These are phyloP conservation scores for Tetrapisispora taiwanensis DNA, from an alignment of 805 yeast species.

Conservation along the genomic window DNA sequence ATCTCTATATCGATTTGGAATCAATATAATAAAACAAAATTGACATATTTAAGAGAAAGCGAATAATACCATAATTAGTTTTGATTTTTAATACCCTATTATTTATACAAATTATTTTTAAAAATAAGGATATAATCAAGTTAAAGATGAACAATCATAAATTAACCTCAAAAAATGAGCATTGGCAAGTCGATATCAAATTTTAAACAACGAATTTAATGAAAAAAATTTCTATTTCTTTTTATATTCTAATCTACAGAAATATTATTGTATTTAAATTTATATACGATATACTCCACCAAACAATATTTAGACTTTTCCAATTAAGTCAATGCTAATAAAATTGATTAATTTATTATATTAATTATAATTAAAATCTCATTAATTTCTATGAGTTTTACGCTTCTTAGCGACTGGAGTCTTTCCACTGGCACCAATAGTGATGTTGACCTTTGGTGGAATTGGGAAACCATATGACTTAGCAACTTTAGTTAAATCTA, in stretches of 20 bases:
- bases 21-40: too few species aligned
- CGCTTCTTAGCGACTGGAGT: constrained; percentile 30
- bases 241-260: neutral
- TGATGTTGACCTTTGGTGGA: constrained; percentile 94
- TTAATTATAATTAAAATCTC: neutral
- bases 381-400: constrained; percentile 8
- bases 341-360: neutral
- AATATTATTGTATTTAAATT: neutral
- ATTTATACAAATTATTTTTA: too few species aligned
- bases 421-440: constrained; percentile 88
- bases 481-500: constrained; percentile 90
- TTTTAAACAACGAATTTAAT: too few species aligned
- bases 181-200: too few species aligned
- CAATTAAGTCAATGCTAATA: neutral
- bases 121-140: too few species aligned
- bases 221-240: neutral
- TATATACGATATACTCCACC: neutral
- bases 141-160: too few species aligned
- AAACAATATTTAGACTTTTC: neutral
- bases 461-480: constrained; percentile 88
- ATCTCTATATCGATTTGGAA: too few species aligned
- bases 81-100: too few species aligned
- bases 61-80: too few species aligned
- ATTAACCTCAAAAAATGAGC: constrained; percentile 1
- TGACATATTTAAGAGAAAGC: too few species aligned